phyloP scores from a whole-genome alignment of 140 eudicot species.

The Senecio squalidus region DNA sequence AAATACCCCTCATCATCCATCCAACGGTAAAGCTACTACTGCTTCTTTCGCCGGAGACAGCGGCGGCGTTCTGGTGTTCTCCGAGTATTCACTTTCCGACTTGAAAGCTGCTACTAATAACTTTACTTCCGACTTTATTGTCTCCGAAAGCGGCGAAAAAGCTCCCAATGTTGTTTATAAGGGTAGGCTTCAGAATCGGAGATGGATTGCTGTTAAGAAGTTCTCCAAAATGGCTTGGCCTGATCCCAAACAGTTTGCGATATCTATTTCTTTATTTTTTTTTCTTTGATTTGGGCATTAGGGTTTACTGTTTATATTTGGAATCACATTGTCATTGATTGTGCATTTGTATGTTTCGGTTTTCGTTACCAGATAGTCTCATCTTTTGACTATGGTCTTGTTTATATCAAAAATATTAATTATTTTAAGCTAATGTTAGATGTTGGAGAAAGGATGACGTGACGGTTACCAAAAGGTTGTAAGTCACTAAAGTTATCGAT shows the following conservation, averaged over 20 bases:
- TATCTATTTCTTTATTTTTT: conserved; percentile 2
- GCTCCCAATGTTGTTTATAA: conserved; percentile 68
- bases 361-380: too few relatives aligned
- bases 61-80: conserved; percentile 43
- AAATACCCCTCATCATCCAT: conserved; percentile 27
- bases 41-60: conserved; percentile 33
- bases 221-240: conserved; percentile 73
- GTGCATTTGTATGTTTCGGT: too few relatives aligned
- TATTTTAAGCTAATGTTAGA: too few relatives aligned
- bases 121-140: conserved; percentile 50
- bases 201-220: conserved; percentile 70
- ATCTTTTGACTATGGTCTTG: too few relatives aligned
- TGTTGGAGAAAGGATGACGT: too few relatives aligned
- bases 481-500: too few relatives aligned
- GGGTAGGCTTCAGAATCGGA: conserved; percentile 47
- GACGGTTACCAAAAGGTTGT: too few relatives aligned
- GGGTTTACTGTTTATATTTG: too few relatives aligned
- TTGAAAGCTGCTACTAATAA: conserved; percentile 50
- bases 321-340: too few relatives aligned
- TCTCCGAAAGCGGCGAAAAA: conserved; percentile 57
- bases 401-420: too few relatives aligned
- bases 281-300: neutral
- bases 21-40: conserved; percentile 32
- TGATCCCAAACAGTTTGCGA: conserved; percentile 71
- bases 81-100: conserved; percentile 45